Conservation (phyloP, 306 rosid genomes). For the Rosa chinensis region DNA sequence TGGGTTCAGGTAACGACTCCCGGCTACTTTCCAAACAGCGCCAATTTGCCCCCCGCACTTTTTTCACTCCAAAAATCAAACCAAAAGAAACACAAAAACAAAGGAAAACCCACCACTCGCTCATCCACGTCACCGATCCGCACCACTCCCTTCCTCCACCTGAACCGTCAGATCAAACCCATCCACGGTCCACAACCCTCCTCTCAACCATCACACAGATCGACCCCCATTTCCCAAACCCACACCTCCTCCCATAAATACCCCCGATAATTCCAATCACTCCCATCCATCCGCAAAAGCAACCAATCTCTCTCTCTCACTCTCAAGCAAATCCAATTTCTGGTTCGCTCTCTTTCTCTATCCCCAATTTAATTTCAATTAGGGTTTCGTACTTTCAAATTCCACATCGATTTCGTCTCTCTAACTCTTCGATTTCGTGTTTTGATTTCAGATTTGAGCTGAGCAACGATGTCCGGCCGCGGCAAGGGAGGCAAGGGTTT, state of each 20-base stretch:
- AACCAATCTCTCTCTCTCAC: not conserved
- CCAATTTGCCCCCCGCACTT: conserved; percentile 15
- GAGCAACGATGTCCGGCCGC: conserved; percentile 51
- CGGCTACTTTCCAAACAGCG: not conserved
- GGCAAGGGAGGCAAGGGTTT: conserved; percentile 77
- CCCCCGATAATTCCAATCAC: not conserved
- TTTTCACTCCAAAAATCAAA: conserved; percentile 10
- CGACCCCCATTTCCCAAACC: not conserved
- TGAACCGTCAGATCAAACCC: not conserved
- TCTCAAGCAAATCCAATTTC: not conserved
- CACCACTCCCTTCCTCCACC: not conserved
- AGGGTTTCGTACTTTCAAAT: not conserved
- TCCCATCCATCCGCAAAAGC: not conserved
- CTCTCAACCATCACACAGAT: conserved; percentile 18
- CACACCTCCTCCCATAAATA: conserved; percentile 23
- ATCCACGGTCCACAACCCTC: conserved; percentile 27
- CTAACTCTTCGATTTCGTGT: not conserved
- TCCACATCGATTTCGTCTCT: not conserved
- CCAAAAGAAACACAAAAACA: conserved; percentile 1
- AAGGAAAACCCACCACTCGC: not conserved
- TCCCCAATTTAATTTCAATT: not conserved
- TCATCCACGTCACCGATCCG: conserved; percentile 52
- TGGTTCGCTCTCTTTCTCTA: not conserved
- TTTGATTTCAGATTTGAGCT: not conserved
- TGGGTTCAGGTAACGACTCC: no score